Evolutionary conservation across 495 filamentous ascomycete species (phyloP), one percentile per base, ranked within the genome.

Genomic region (Tuber aestivum): DNA sequence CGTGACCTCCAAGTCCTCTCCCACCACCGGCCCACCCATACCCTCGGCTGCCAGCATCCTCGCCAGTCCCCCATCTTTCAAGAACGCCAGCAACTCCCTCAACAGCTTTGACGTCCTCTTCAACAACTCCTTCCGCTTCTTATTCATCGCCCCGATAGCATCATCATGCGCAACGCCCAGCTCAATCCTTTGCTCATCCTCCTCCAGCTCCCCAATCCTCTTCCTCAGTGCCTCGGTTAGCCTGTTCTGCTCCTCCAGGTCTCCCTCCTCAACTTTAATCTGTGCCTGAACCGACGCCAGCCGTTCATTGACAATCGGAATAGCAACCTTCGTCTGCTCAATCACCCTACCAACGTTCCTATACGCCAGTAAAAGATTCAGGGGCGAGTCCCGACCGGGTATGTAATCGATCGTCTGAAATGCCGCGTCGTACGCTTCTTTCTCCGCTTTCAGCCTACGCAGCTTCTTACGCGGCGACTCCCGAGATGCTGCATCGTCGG

Each of bases 1-100:
- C 32, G 70, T 75, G 45, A 94, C 86, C 20, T 91, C 89, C 74
- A 90, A 83, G 68, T 89, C 84, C 77, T 93, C 91, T 18, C 94
- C 94, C 1, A 94, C 92, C 10, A 93, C 90, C 0, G 94, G 94
- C 0, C 94, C 94, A 8, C 94, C 94, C 16, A 93, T 86, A 80
- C 93, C 92, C 85, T 97, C 94, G 0, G 92, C 92, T 21, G 93
- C 93, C 42, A 97, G 85, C 93, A 95, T 94, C 0, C 87, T 84
- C 9, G 91, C 92, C 3, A 97, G 87, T 65, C 91, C 87, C 23
- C 90, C 85, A 74, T 91, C 88, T 27, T 65, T 65, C 27, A 94
- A 89, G 74, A 97, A 97, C n/a, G 84, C 86, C 78, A 91, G 87
- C 32, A 96, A 86, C 3, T 88, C 87, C 41, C 86, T 85, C 21